phyloP scores from a whole-genome alignment of 352 stramenopile species.

The Globisporangium emineosum region DNA sequence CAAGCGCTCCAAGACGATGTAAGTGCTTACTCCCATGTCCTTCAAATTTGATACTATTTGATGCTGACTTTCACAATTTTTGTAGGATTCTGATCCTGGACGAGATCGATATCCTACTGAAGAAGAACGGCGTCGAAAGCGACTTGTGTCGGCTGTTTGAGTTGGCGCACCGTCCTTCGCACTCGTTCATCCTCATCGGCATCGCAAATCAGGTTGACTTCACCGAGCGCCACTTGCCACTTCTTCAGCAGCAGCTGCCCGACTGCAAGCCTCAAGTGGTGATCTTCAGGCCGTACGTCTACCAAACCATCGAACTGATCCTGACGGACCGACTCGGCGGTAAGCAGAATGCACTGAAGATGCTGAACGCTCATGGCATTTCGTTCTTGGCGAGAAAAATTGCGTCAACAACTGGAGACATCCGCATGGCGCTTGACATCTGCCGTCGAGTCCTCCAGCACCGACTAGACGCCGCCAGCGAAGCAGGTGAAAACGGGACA shows the following conservation, averaged over 20 bases:
- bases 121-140: constrained; percentile 59
- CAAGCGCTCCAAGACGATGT: constrained; percentile 59
- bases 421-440: constrained; percentile 71
- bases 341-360: constrained; percentile 30
- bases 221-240: constrained; percentile 69
- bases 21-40: constrained; percentile 3
- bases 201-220: constrained; percentile 87
- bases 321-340: constrained; percentile 64
- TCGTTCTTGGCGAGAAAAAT: constrained; percentile 81
- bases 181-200: constrained; percentile 74
- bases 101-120: constrained; percentile 76
- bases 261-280: constrained; percentile 56
- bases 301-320: constrained; percentile 78
- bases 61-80: not conserved
- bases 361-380: constrained; percentile 70
- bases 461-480: constrained; percentile 17
- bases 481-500: constrained; percentile 8
- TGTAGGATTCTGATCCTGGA: constrained; percentile 70
- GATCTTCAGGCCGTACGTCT: constrained; percentile 79
- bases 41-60: not conserved
- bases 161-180: constrained; percentile 49
- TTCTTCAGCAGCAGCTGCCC: constrained; percentile 50
- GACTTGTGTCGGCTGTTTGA: constrained; percentile 80
- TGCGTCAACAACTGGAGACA: constrained; percentile 70
- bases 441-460: constrained; percentile 68